These are phyloP conservation scores for Pseudophaeomoniella oleicola DNA, from an alignment of 2,329 filamentous ascomycete species.

Conservation along the genomic window DNA sequence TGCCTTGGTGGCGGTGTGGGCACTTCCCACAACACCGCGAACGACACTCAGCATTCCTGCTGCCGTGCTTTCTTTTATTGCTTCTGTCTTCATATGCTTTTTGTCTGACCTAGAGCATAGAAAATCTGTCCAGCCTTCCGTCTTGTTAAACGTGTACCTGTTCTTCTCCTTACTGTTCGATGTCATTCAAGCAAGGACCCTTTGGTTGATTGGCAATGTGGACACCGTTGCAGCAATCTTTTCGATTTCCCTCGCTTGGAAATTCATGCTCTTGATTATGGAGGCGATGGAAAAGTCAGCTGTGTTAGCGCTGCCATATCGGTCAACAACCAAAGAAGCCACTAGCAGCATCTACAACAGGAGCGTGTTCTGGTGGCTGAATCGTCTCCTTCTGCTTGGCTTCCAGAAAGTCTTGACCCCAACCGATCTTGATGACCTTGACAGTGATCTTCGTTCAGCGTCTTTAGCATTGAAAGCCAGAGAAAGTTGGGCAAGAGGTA, in stretches of 20 bases:
- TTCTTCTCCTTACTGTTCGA: slow-evolving; percentile 30
- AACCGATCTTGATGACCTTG: slow-evolving; percentile 11
- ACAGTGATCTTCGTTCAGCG: slow-evolving; percentile 4
- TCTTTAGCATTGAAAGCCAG: too few relatives aligned
- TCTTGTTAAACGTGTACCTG: slow-evolving; percentile 23
- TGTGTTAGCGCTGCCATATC: background rate
- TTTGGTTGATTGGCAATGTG: slow-evolving; percentile 20
- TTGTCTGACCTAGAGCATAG: slow-evolving; percentile 15
- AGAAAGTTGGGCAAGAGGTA: too few relatives aligned
- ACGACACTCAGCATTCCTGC: too few relatives aligned
- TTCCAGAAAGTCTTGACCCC: slow-evolving; percentile 11
- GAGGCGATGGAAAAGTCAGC: background rate
- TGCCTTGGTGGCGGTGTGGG: too few relatives aligned
- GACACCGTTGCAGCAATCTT: background rate
- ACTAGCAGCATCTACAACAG: slow-evolving; percentile 15
- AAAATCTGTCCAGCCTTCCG: slow-evolving; percentile 15
- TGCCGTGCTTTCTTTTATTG: too few relatives aligned
- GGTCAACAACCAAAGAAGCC: slow-evolving; percentile 6
- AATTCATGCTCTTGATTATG: background rate
- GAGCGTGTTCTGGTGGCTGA: slow-evolving; percentile 22
- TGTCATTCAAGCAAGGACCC: slow-evolving; percentile 27
- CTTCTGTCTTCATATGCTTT: slow-evolving; percentile 8
- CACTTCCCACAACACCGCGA: too few relatives aligned
- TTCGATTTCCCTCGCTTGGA: background rate
- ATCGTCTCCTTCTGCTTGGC: slow-evolving; percentile 16